Percentiles rank a stretch among this genome's conserved stretches.
phyloP scores from a whole-genome alignment of 805 yeast genomes.

The Yamadazyma scolyti region DNA sequence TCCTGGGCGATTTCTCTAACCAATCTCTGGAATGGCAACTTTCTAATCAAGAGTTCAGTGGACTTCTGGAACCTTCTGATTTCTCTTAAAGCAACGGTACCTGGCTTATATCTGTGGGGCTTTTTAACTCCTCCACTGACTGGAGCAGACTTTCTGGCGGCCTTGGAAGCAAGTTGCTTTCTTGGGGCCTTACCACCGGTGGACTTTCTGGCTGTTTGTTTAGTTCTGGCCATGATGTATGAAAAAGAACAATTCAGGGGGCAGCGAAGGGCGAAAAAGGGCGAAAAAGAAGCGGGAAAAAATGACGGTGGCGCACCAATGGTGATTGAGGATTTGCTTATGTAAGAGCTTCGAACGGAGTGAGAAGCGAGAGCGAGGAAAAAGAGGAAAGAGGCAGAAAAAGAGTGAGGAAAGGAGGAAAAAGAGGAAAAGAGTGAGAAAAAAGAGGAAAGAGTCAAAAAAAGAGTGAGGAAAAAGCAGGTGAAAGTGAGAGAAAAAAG shows the following conservation, averaged over 20 bases:
- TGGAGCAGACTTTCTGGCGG: slow-evolving; percentile 93
- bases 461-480: no score
- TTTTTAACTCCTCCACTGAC: slow-evolving; percentile 90
- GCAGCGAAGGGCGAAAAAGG: background rate
- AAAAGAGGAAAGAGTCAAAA: no score
- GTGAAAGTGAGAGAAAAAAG: no score
- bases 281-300: background rate
- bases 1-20: slow-evolving; percentile 96
- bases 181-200: slow-evolving; percentile 97
- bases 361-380: no score
- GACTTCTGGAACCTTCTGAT: slow-evolving; percentile 97
- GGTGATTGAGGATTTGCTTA: no score
- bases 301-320: background rate
- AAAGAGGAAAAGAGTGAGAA: no score
- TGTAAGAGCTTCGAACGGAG: no score
- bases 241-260: slow-evolving; percentile 3
- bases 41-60: slow-evolving; percentile 91
- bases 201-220: slow-evolving; percentile 92
- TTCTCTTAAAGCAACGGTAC: slow-evolving; percentile 95
- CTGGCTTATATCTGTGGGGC: slow-evolving; percentile 96
- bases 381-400: no score
- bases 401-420: no score
- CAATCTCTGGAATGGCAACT: slow-evolving; percentile 95
- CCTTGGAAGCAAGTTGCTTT: slow-evolving; percentile 88
- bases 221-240: slow-evolving; percentile 76